Base-by-base conservation (phyloP, 441 rosid genomes). In the Aquilaria agallochum region DNA sequence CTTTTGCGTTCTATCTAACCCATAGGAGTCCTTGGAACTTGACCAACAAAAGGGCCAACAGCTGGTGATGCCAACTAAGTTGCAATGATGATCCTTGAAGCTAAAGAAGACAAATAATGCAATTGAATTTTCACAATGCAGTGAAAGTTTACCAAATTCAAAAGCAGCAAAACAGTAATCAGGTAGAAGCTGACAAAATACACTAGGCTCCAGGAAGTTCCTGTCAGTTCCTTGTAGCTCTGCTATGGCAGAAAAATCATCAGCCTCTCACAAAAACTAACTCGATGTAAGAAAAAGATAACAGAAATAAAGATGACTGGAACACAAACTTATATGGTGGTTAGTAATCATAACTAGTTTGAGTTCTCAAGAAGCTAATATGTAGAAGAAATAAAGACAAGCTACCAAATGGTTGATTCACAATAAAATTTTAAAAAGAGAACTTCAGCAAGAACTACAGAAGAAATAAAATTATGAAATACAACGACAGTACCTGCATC, bases 111-210 rank as follows among this genome's bases (percentile, higher is more conserved):
- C 42, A 36, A 36, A 36, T 36, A 36, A 36, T 8, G 7, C 42
- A 36, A 36, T 36, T 20, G 50, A 67, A 51, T 31, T 32, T 53
- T 53, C 3, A 46, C 36, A 64, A 63, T 87, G 42, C 5, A 8
- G 6, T 36, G 42, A 36, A 4, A 36, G 6, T 36, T 83, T 72
- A 95, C 99, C 98, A 95, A 76, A 74, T 95, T 95, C 81, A 92
- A 65, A 46, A 95, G 96, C 78, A 95, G 75, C 64, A 95, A 55
- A 48, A 89, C 82, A 34, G 93, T 88, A 75, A 92, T 58, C 49
- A 95, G 76, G 77, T 86, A 95, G 86, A 89, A 92, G 86, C 97
- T 95, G 88, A 92, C 75, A 68, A 95, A 95, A 71, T 95, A 95
- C 42, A 63, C 56, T 36, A 86, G 73, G 60, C 85, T 76, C 99